Percentiles rank a stretch among this genome's conserved stretches.
Evolutionary conservation across 2,329 filamentous ascomycete species (phyloP).

Genomic region (Nemania sp.): DNA sequence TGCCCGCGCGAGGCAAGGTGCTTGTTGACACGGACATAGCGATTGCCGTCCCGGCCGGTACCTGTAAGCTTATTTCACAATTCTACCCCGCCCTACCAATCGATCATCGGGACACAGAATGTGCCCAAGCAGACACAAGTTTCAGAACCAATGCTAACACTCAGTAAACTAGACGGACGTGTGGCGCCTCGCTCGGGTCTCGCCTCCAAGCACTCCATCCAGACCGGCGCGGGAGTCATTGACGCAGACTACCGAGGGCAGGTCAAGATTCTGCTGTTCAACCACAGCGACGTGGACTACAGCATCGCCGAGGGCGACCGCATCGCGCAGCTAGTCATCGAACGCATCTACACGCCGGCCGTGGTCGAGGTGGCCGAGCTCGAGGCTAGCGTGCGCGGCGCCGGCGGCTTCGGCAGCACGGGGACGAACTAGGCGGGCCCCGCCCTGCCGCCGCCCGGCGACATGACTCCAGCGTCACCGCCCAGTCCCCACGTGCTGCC

Average conservation of each 20-base stretch:
- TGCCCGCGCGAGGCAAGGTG: conserved; percentile 81
- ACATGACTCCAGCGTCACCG: no score
- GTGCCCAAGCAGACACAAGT: neutral
- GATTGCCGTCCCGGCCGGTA: conserved; percentile 87
- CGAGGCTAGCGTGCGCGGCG: conserved; percentile 87
- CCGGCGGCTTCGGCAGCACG: conserved; percentile 89
- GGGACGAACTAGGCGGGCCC: conserved; percentile 48
- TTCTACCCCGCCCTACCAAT: neutral
- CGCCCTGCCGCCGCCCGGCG: no score
- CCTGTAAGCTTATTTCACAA: conserved; percentile 63
- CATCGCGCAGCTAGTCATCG: conserved; percentile 89
- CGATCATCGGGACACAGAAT: neutral
- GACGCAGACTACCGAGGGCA: conserved; percentile 96
- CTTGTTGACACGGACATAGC: conserved; percentile 89
- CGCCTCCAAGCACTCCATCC: conserved; percentile 92
- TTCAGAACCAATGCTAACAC: no score
- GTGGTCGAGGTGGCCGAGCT: conserved; percentile 87
- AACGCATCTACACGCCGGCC: conserved; percentile 92
- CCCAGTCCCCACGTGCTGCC: no score
- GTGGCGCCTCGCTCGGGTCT: conserved; percentile 90
- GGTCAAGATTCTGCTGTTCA: conserved; percentile 94
- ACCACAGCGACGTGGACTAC: conserved; percentile 83
- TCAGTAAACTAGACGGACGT: conserved; percentile 68
- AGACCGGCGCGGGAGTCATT: conserved; percentile 94
- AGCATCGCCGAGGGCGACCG: conserved; percentile 82